Percentiles rank a stretch among this genome's conserved stretches.
Conservation (phyloP, 2,329 filamentous ascomycete species). For the Cladosporium sphaerospermum region DNA sequence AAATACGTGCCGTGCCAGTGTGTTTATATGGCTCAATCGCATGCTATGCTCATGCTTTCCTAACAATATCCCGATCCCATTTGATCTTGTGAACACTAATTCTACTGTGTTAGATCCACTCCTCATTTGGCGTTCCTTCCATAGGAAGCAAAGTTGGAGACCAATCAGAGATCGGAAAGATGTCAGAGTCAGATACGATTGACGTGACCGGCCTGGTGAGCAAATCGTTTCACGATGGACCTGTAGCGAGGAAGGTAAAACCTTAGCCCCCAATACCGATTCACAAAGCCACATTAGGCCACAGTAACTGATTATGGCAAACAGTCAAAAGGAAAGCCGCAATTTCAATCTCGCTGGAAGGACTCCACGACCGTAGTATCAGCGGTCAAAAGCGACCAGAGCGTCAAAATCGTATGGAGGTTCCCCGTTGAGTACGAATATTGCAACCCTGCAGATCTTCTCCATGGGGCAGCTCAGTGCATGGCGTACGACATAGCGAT, state of each 20-base stretch:
- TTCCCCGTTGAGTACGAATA: constrained; percentile 22
- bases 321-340: background rate
- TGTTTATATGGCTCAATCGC: no score
- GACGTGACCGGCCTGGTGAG: background rate
- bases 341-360: background rate
- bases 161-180: no score
- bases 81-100: no score
- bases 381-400: background rate
- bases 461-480: constrained; percentile 22
- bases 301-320: no score
- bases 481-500: constrained; percentile 23
- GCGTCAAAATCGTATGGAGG: constrained; percentile 4
- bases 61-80: no score
- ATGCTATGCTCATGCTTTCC: no score
- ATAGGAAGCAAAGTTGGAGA: no score
- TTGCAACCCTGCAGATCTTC: constrained; percentile 18
- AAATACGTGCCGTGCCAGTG: no score
- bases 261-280: background rate
- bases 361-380: background rate
- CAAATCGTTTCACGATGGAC: background rate
- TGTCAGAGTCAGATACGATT: background rate
- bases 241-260: background rate
- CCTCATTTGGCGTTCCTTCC: no score
- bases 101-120: no score
- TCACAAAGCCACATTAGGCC: background rate